These are phyloP conservation scores for Isochrysis galbana DNA, from an alignment of 78 protist genomes.

Conservation along the genomic window DNA sequence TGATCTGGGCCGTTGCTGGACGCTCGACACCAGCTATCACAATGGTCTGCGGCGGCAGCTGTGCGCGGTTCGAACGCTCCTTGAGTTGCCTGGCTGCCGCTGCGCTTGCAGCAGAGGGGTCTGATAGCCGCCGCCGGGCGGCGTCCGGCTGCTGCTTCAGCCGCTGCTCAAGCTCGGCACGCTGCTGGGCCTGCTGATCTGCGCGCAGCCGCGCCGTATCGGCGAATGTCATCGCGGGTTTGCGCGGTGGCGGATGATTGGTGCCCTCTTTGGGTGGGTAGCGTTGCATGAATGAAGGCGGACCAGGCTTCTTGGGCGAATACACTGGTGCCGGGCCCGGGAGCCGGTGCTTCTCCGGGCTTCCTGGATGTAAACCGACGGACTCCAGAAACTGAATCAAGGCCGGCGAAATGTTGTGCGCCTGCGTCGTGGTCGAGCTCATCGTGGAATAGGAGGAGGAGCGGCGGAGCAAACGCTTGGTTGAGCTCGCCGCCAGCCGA, in stretches of 20 bases:
- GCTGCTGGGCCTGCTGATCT: background rate
- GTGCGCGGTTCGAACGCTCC: background rate
- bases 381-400: background rate
- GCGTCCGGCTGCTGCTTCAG: background rate
- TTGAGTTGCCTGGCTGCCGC: background rate
- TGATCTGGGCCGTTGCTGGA: background rate
- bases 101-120: background rate
- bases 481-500: background rate
- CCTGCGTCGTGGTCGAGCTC: no score
- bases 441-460: background rate
- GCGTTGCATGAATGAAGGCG: background rate
- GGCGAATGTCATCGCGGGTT: background rate
- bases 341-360: background rate
- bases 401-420: background rate
- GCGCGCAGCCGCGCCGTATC: background rate
- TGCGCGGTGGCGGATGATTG: background rate
- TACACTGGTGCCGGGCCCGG: background rate
- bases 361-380: background rate
- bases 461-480: background rate
- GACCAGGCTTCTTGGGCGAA: background rate
- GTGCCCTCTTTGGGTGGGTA: background rate
- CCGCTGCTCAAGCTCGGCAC: background rate
- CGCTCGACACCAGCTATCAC: background rate
- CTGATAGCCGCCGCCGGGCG: no score
- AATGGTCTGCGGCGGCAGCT: background rate